A percentile compares a stretch with the other conserved stretches of the same genome.
These are phyloP conservation scores for Phytopythium helicoides DNA, from an alignment of 352 stramenopile genomes.

Conservation along the genomic window DNA sequence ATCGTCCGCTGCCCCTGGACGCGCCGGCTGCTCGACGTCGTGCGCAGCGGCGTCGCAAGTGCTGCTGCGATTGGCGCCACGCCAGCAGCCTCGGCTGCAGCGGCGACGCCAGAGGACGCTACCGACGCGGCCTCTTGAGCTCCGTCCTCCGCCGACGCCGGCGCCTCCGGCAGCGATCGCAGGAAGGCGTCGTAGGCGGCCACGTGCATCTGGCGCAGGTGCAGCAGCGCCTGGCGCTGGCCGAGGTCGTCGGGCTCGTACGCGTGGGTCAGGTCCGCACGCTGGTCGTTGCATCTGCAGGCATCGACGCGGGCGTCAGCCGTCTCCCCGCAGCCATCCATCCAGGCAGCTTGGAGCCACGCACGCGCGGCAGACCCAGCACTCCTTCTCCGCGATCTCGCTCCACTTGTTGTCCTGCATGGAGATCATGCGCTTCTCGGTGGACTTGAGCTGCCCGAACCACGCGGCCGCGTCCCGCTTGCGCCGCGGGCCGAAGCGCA, in stretches of 20 bases:
- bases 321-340: not conserved
- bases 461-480: constrained; percentile 69
- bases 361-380: constrained; percentile 69
- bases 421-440: constrained; percentile 83
- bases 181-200: constrained; percentile 52
- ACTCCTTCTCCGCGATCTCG: constrained; percentile 71
- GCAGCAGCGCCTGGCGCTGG: constrained; percentile 55
- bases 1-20: constrained; percentile 24
- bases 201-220: constrained; percentile 62
- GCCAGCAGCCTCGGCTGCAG: not conserved
- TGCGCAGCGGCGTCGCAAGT: not conserved
- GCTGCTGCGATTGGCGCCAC: not conserved
- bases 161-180: constrained; percentile 31
- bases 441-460: constrained; percentile 83
- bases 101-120: too few relatives aligned
- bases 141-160: constrained; percentile 8
- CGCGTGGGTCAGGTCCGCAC: constrained; percentile 53
- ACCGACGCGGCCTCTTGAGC: not conserved
- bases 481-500: constrained; percentile 63
- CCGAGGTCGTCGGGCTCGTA: constrained; percentile 67
- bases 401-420: constrained; percentile 88
- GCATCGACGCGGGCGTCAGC: not conserved
- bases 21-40: not conserved
- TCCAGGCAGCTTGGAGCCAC: not conserved
- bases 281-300: constrained; percentile 5